Evolutionary conservation across 129 eudicot genomes (phyloP).

Genomic region (Chrysanthemum lavandulifolium): DNA sequence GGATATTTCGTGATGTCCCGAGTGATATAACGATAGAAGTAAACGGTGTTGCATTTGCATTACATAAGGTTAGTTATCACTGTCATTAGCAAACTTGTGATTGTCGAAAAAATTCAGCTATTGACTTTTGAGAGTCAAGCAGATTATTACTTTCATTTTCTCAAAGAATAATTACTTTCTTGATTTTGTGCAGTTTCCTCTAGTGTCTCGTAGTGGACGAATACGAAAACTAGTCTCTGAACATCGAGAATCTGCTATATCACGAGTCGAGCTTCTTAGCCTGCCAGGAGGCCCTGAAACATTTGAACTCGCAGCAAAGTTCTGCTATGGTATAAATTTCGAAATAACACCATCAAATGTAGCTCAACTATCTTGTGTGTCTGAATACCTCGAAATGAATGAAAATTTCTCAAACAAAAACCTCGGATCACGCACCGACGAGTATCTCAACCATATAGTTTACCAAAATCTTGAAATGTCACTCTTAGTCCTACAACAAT

Average conservation of each 20-base stretch:
- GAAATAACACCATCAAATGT: constrained; percentile 89
- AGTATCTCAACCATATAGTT: constrained; percentile 72
- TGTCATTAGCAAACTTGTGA: neutral
- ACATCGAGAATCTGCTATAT: constrained; percentile 56
- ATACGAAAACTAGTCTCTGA: constrained; percentile 80
- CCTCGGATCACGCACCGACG: constrained; percentile 80
- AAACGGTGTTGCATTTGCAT: constrained; percentile 58
- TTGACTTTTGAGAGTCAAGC: constrained; percentile 9
- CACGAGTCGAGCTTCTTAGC: constrained; percentile 67
- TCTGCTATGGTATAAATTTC: constrained; percentile 86
- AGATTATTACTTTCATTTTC: no score
- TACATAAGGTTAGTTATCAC: constrained; percentile 66
- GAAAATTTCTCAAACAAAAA: constrained; percentile 78
- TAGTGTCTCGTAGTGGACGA: constrained; percentile 87
- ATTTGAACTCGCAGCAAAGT: constrained; percentile 92
- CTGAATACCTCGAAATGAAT: constrained; percentile 90
- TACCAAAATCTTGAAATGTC: constrained; percentile 84
- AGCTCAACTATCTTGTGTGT: constrained; percentile 74
- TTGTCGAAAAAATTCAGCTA: neutral
- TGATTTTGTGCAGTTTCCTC: constrained; percentile 74
- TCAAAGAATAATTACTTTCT: no score
- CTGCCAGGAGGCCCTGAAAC: constrained; percentile 87
- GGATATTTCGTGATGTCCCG: constrained; percentile 98
- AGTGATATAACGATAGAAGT: constrained; percentile 94
- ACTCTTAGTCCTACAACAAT: constrained; percentile 70